A percentile compares a stretch with the other conserved stretches of the same genome.
phyloP scores from a whole-genome alignment of 169 alveolate species.

The Plasmodium sp. region DNA sequence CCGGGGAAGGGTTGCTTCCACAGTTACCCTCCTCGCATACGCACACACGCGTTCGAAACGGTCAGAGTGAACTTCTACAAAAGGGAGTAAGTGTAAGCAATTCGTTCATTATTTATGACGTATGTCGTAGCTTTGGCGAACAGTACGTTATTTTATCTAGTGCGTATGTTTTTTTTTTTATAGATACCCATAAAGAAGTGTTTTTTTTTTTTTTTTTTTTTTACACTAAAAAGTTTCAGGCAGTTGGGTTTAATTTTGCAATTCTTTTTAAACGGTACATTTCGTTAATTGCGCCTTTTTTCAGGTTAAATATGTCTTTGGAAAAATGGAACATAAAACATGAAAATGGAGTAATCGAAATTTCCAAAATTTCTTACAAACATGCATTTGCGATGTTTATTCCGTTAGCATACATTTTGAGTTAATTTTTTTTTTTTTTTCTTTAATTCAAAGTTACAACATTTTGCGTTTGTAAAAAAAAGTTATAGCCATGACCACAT shows the following conservation, averaged over 20 bases:
- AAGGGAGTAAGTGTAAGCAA: background rate
- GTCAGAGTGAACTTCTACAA: background rate
- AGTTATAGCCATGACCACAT: constrained; percentile 18
- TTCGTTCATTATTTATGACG: background rate
- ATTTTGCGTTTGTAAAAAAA: background rate
- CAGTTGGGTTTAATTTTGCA: background rate
- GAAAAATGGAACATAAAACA: background rate
- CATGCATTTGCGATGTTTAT: background rate
- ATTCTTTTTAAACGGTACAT: background rate
- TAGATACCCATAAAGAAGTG: background rate
- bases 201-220: background rate
- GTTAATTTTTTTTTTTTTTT: constrained; percentile 3
- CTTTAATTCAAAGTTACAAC: background rate
- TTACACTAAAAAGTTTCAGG: background rate
- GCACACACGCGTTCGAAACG: background rate
- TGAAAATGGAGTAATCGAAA: background rate
- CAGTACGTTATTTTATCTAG: background rate
- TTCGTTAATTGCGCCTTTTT: background rate
- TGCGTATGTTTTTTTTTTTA: background rate
- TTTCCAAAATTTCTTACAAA: constrained; percentile 33
- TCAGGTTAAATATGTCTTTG: background rate
- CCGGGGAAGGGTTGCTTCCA: background rate
- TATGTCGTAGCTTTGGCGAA: background rate
- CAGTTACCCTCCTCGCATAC: background rate
- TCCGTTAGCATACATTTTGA: constrained; percentile 11